These are phyloP conservation scores for Aquilaria yunnanensis DNA, from an alignment of 345 rosid genomes.

Conservation along the genomic window DNA sequence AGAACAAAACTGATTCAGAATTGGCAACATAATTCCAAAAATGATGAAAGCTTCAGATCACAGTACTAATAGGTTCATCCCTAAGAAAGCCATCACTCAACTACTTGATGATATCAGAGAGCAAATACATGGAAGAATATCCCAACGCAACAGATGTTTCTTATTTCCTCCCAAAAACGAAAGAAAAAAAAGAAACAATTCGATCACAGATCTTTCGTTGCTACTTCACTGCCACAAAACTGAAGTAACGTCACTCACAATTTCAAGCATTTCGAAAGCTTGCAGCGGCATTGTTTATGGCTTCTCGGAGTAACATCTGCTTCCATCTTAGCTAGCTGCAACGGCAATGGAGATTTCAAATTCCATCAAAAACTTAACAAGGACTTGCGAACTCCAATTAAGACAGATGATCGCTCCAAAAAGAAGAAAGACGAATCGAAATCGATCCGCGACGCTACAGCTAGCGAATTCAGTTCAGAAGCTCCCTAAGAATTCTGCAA, in stretches of 20 bases:
- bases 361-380: conserved; percentile 8
- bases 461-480: too few species aligned
- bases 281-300: conserved; percentile 46
- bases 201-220: not conserved
- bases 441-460: too few species aligned
- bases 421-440: too few species aligned
- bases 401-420: not conserved
- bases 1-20: too few species aligned
- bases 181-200: not conserved
- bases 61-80: too few species aligned
- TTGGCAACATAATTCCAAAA: too few species aligned
- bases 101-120: not conserved
- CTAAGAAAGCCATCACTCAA: not conserved
- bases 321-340: conserved; percentile 12
- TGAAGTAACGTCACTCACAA: conserved; percentile 29
- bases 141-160: too few species aligned
- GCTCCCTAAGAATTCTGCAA: too few species aligned
- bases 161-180: too few species aligned
- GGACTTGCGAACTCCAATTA: not conserved
- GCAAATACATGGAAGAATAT: not conserved
- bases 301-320: conserved; percentile 17
- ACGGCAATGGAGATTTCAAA: conserved; percentile 18
- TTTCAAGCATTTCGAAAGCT: conserved; percentile 43
- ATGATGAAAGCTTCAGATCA: too few species aligned
- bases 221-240: not conserved